Percentiles rank a stretch among this genome's conserved stretches.
Evolutionary conservation across 2,329 filamentous ascomycete species (phyloP).

Genomic region (Tolypocladium capitatum): DNA sequence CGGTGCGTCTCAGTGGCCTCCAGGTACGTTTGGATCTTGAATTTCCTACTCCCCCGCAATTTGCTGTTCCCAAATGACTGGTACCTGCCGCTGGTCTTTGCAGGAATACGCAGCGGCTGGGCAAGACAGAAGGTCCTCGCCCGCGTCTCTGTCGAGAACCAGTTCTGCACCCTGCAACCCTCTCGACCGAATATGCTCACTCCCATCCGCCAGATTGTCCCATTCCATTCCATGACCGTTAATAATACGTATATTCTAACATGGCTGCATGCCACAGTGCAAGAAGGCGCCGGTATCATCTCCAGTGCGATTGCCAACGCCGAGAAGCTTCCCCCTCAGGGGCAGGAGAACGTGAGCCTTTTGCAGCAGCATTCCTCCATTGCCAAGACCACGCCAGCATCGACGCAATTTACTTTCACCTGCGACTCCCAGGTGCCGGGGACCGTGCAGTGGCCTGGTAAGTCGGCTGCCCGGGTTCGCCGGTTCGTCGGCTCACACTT

Average conservation of each 20-base stretch:
- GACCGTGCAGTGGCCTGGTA: slow-evolving; percentile 61
- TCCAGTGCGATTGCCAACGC: slow-evolving; percentile 85
- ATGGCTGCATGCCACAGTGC: background rate
- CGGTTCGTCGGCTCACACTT: background rate
- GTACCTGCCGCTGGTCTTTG: background rate
- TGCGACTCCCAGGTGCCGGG: slow-evolving; percentile 82
- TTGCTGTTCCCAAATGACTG: background rate
- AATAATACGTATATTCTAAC: background rate
- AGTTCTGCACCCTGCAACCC: no score
- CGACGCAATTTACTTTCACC: slow-evolving; percentile 91
- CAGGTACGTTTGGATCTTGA: slow-evolving; percentile 26
- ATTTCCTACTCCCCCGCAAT: background rate
- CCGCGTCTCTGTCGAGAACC: background rate
- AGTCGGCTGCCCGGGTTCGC: slow-evolving; percentile 5
- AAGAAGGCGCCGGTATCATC: slow-evolving; percentile 62
- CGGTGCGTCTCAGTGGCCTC: slow-evolving; percentile 29
- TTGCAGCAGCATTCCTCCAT: slow-evolving; percentile 53
- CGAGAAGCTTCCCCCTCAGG: slow-evolving; percentile 52
- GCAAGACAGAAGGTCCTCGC: background rate
- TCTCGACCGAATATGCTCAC: background rate
- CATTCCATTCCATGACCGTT: background rate
- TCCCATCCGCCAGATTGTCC: background rate
- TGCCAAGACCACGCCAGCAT: slow-evolving; percentile 50
- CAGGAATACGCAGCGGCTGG: no score
- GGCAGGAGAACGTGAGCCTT: slow-evolving; percentile 67